Percentiles rank a stretch among this genome's conserved stretches.
Evolutionary conservation across 2,329 filamentous ascomycete genomes (phyloP).

Genomic region (Aspergillus clavatus): DNA sequence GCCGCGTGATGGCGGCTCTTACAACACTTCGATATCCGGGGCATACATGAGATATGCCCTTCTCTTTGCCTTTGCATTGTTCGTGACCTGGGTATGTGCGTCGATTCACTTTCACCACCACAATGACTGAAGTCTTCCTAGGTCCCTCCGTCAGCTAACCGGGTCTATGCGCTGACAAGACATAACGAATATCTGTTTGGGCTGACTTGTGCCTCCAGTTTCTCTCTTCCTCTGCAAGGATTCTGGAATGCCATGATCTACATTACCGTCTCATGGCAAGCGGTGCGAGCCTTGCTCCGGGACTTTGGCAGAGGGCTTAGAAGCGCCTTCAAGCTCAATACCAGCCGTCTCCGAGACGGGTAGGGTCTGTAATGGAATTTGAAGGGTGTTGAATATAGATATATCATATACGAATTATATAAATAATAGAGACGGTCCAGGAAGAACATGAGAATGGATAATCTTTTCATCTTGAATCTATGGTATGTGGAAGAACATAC

Average conservation of each 20-base stretch:
- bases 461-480: too few species aligned
- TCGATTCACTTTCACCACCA: not conserved
- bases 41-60: constrained; percentile 12
- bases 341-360: too few species aligned
- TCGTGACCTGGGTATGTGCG: constrained; percentile 30
- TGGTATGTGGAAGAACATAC: too few species aligned
- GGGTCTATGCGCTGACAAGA: constrained; percentile 63
- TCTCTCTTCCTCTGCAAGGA: constrained; percentile 71
- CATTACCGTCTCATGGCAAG: constrained; percentile 30
- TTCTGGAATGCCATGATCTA: constrained; percentile 78
- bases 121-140: not conserved
- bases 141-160: constrained; percentile 66
- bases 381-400: too few species aligned
- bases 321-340: too few species aligned
- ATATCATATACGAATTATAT: too few species aligned
- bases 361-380: too few species aligned
- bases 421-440: too few species aligned
- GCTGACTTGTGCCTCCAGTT: constrained; percentile 63
- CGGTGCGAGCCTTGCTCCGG: not conserved
- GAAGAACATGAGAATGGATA: too few species aligned
- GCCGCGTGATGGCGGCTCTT: not conserved
- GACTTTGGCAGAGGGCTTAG: too few species aligned
- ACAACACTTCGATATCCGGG: not conserved
- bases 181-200: constrained; percentile 47
- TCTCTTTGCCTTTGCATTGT: constrained; percentile 29